Evolutionary conservation across 768 basidiomycete species (phyloP).

Genomic region (Leccinellum rugosiceps): DNA sequence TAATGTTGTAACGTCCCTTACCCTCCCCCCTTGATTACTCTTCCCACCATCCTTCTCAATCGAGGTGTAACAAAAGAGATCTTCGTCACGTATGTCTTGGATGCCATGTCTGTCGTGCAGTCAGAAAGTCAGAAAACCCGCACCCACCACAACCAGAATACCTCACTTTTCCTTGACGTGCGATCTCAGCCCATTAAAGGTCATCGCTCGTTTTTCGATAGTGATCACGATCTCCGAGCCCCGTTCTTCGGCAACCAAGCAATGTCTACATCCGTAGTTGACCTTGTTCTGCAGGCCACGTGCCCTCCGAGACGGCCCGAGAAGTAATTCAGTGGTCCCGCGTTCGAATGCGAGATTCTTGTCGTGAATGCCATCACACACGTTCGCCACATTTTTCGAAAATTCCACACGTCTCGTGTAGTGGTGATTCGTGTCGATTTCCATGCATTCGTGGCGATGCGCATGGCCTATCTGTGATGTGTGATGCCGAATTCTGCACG

Average conservation of each 20-base stretch:
- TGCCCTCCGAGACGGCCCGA: constrained; percentile 19
- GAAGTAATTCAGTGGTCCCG: constrained; percentile 20
- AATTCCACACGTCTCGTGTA: neutral
- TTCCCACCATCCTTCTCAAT: neutral
- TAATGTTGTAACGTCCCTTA: neutral
- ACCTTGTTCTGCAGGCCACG: constrained; percentile 32
- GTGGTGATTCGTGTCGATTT: constrained; percentile 28
- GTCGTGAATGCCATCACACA: neutral
- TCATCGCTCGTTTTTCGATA: constrained; percentile 31
- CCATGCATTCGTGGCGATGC: constrained; percentile 58
- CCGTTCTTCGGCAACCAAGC: constrained; percentile 20
- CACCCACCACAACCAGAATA: neutral
- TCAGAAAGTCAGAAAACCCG: neutral
- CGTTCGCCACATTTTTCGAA: neutral
- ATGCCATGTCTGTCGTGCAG: constrained; percentile 45
- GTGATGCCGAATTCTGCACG: neutral
- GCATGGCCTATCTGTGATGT: constrained; percentile 55
- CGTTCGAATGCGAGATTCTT: constrained; percentile 17
- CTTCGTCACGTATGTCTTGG: constrained; percentile 49
- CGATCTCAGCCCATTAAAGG: constrained; percentile 57
- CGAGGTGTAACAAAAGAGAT: constrained; percentile 36
- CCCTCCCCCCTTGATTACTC: neutral
- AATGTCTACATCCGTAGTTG: constrained; percentile 55
- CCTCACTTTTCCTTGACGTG: constrained; percentile 59
- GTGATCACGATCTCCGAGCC: neutral